Percentiles rank a stretch among this genome's conserved stretches.
Evolutionary conservation across 1,284 basidiomycete genomes (phyloP).

Genomic region (Tilletia indica): DNA sequence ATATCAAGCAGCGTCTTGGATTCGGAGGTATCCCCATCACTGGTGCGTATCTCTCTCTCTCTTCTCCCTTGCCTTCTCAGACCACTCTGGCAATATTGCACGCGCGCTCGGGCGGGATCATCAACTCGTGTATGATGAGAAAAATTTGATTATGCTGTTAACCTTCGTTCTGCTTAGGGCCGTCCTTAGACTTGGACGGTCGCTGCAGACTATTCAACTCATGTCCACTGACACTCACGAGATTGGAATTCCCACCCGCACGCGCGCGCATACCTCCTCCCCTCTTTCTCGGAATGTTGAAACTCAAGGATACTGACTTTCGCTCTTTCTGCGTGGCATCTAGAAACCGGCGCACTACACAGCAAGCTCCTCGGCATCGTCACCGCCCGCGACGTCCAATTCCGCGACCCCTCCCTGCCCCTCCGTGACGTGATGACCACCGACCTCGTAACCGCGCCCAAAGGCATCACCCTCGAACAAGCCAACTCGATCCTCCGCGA

Average conservation of each 20-base stretch:
- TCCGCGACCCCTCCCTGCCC: slow-evolving; percentile 70
- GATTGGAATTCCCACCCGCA: background rate
- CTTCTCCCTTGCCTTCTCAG: background rate
- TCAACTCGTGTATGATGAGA: slow-evolving; percentile 60
- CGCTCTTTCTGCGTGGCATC: slow-evolving; percentile 14
- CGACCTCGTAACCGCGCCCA: slow-evolving; percentile 50
- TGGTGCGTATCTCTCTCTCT: slow-evolving; percentile 63
- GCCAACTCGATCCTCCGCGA: slow-evolving; percentile 93
- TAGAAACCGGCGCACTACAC: slow-evolving; percentile 80
- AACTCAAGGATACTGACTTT: background rate
- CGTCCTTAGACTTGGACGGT: slow-evolving; percentile 67
- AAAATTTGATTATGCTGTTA: slow-evolving; percentile 59
- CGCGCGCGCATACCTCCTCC: background rate
- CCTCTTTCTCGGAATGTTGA: background rate
- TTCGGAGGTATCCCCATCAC: slow-evolving; percentile 98
- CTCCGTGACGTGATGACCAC: slow-evolving; percentile 85
- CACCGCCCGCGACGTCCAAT: slow-evolving; percentile 93
- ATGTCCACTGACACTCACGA: slow-evolving; percentile 56
- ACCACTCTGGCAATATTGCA: background rate
- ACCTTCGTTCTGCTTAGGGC: slow-evolving; percentile 86
- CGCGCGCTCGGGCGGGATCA: too few relatives aligned
- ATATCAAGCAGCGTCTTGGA: slow-evolving; percentile 86
- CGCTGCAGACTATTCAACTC: slow-evolving; percentile 65
- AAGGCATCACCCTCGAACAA: slow-evolving; percentile 70
- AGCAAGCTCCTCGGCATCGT: slow-evolving; percentile 95